Percentiles rank a stretch among this genome's conserved stretches.
Evolutionary conservation across 805 yeast genomes (phyloP).

Genomic region (Wickerhamomyces bisporus): DNA sequence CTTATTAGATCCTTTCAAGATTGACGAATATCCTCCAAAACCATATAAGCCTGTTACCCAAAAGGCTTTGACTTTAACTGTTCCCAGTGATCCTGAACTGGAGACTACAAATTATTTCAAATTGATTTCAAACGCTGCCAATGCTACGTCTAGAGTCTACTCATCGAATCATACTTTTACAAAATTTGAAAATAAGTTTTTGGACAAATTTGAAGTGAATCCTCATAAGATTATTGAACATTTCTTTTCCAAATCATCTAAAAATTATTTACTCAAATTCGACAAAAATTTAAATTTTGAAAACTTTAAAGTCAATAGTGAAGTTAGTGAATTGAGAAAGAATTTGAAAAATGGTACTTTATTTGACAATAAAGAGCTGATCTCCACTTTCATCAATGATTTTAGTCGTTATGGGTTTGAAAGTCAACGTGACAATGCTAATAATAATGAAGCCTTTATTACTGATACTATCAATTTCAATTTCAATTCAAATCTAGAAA

Average conservation of each 20-base stretch:
- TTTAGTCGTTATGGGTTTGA: constrained; percentile 24
- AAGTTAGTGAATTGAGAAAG: constrained; percentile 19
- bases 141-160: constrained; percentile 28
- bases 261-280: constrained; percentile 28
- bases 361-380: constrained; percentile 21
- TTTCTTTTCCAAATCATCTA: constrained; percentile 31
- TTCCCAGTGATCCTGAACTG: constrained; percentile 23
- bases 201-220: constrained; percentile 36
- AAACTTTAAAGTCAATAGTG: constrained; percentile 22
- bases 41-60: constrained; percentile 29
- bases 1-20: constrained; percentile 28
- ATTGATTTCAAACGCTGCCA: constrained; percentile 31
- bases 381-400: constrained; percentile 23
- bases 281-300: constrained; percentile 27
- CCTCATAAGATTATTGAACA: constrained; percentile 30
- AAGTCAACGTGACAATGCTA: constrained; percentile 12
- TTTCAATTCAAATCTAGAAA: constrained; percentile 22
- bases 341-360: constrained; percentile 19
- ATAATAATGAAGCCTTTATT: constrained; percentile 19
- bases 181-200: constrained; percentile 34
- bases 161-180: constrained; percentile 30
- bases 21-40: constrained; percentile 29
- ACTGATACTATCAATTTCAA: constrained; percentile 26
- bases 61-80: constrained; percentile 30
- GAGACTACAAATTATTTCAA: constrained; percentile 26